Evolutionary conservation across 2,329 filamentous ascomycete genomes (phyloP).

Genomic region (Trichoderma breve): DNA sequence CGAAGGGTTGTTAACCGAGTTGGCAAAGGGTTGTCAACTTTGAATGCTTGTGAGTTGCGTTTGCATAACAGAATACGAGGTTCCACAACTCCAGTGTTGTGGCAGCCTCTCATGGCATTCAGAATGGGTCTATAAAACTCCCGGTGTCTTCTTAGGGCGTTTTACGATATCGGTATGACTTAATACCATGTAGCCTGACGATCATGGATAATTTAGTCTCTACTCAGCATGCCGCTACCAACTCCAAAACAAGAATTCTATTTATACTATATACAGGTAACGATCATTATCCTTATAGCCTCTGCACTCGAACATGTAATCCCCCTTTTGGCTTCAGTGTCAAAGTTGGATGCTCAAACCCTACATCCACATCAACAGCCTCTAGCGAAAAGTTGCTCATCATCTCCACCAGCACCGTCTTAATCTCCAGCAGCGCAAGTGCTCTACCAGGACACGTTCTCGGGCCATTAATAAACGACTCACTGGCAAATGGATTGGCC

Average conservation of each 20-base stretch:
- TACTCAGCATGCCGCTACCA: neutral
- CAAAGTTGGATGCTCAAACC: conserved; percentile 27
- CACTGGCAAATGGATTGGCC: conserved; percentile 33
- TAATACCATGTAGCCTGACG: neutral
- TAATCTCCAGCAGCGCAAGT: conserved; percentile 39
- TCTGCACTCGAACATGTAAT: neutral
- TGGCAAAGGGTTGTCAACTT: no score
- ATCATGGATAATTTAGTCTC: neutral
- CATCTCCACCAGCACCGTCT: conserved; percentile 36
- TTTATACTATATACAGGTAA: neutral
- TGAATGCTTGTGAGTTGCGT: neutral
- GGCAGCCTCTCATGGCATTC: neutral
- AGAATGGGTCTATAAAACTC: neutral
- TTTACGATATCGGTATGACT: neutral
- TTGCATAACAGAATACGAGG: neutral
- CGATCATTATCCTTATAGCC: neutral
- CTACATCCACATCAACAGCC: conserved; percentile 24
- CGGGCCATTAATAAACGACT: conserved; percentile 38
- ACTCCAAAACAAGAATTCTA: neutral
- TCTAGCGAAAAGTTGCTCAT: conserved; percentile 30
- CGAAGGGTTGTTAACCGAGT: neutral
- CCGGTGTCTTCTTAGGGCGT: neutral
- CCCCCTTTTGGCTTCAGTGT: conserved; percentile 29
- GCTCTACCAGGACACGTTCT: conserved; percentile 40
- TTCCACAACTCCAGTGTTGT: neutral